Evolutionary conservation across 225 moss, liverwort and hornwort species (phyloP).

Genomic region (Sphagnum tenellum): DNA sequence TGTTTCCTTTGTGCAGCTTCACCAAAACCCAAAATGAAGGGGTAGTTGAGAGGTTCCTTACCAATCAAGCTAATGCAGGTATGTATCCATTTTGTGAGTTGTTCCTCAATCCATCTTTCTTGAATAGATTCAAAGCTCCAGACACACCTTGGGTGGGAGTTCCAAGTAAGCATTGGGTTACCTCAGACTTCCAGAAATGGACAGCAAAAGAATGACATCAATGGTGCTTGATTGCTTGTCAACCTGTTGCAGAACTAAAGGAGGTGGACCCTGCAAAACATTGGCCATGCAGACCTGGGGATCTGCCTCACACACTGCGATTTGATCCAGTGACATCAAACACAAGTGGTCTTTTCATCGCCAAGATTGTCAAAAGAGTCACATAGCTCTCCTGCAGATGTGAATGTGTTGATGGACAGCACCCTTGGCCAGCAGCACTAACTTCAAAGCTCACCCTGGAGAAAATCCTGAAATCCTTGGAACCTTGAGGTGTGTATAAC

Average conservation of each 20-base stretch:
- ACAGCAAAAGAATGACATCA: background rate
- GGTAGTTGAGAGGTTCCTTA: conserved; percentile 72
- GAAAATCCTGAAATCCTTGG: too few relatives aligned
- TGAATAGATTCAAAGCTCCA: background rate
- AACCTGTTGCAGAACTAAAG: conserved; percentile 41
- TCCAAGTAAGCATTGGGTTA: too few relatives aligned
- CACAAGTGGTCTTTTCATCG: conserved; percentile 87
- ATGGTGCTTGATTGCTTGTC: background rate
- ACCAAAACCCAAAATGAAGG: conserved; percentile 86
- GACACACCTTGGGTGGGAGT: background rate
- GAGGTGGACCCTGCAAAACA: conserved; percentile 38
- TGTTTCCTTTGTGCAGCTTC: conserved; percentile 35
- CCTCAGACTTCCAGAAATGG: too few relatives aligned
- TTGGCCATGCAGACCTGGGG: conserved; percentile 79
- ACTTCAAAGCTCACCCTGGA: too few relatives aligned
- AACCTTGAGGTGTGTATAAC: too few relatives aligned
- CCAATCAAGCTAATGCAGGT: conserved; percentile 54
- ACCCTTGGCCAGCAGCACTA: too few relatives aligned
- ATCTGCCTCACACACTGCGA: conserved; percentile 53
- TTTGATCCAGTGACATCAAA: conserved; percentile 80
- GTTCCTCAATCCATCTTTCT: too few relatives aligned
- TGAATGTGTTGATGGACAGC: too few relatives aligned
- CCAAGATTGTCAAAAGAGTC: conserved; percentile 36
- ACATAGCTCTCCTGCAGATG: too few relatives aligned
- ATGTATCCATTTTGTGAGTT: background rate